Percentiles rank a stretch among this genome's conserved stretches.
These are phyloP conservation scores for Orbilia ellipsospora DNA, from an alignment of 2,329 filamentous ascomycete species.

Conservation along the genomic window DNA sequence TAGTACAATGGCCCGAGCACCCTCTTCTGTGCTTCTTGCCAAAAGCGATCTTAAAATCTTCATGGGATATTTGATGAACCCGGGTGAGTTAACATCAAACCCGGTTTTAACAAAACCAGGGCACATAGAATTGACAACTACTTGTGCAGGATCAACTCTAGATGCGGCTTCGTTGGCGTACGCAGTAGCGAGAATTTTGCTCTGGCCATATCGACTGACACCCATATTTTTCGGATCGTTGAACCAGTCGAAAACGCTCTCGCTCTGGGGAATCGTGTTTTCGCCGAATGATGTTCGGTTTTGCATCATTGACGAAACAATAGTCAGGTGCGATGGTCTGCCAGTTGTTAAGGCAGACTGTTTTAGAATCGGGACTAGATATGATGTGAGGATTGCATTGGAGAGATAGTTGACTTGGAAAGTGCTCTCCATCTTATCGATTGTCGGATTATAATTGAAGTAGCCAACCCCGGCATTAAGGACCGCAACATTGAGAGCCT, in stretches of 20 bases:
- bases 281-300: conserved; percentile 56
- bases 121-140: conserved; percentile 60
- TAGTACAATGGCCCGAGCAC: conserved; percentile 57
- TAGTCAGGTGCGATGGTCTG: conserved; percentile 61
- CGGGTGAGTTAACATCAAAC: conserved; percentile 56
- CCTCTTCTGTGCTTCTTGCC: conserved; percentile 54
- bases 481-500: conserved; percentile 58
- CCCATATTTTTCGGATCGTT: conserved; percentile 40
- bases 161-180: conserved; percentile 59
- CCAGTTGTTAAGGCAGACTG: conserved; percentile 61
- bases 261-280: conserved; percentile 8
- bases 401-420: conserved; percentile 71
- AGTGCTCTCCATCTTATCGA: conserved; percentile 66
- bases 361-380: conserved; percentile 65
- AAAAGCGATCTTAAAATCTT: conserved; percentile 44
- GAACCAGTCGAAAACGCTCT: conserved; percentile 44
- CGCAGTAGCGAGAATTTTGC: conserved; percentile 57
- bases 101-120: conserved; percentile 58
- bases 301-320: conserved; percentile 62
- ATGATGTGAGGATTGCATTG: conserved; percentile 67
- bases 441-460: conserved; percentile 36
- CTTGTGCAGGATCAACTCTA: conserved; percentile 53
- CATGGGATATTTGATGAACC: conserved; percentile 52
- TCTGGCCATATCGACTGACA: conserved; percentile 32
- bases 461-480: conserved; percentile 58